phyloP scores from a whole-genome alignment of 345 rosid species.

The Acer negundo region DNA sequence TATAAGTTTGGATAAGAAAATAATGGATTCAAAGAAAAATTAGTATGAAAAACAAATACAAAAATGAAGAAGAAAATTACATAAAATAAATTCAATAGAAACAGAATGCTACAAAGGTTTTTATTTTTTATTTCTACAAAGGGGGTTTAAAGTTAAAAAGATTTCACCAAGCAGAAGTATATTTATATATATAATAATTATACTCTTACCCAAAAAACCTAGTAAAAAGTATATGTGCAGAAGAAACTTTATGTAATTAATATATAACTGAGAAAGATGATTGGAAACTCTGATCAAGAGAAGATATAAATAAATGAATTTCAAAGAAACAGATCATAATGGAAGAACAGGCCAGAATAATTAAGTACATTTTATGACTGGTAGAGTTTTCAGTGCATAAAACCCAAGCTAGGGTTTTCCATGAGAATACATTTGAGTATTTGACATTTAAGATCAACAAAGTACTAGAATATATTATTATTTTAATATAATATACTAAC shows the following conservation, averaged over 20 bases:
- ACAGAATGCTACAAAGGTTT: no score
- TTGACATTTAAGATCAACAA: constrained; percentile 20
- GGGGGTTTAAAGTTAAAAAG: neutral
- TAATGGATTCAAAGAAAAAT: no score
- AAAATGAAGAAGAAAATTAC: no score
- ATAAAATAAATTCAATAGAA: neutral
- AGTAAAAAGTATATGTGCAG: neutral
- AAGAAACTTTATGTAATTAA: neutral
- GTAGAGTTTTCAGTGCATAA: constrained; percentile 16
- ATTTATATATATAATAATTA: neutral
- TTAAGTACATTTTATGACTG: neutral
- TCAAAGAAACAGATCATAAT: neutral
- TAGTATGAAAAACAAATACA: no score
- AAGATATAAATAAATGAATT: neutral
- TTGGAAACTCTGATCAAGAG: constrained; percentile 7
- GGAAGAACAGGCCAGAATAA: neutral
- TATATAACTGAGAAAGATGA: neutral
- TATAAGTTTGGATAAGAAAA: no score
- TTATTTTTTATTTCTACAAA: no score
- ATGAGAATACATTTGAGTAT: neutral
- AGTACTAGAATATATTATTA: neutral
- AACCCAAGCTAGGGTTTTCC: constrained; percentile 11
- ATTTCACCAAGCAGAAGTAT: neutral
- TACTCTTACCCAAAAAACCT: neutral
- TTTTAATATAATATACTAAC: constrained; percentile 15